phyloP scores from a whole-genome alignment of 495 filamentous ascomycete genomes.

The Hyaloscypha bicolor region DNA sequence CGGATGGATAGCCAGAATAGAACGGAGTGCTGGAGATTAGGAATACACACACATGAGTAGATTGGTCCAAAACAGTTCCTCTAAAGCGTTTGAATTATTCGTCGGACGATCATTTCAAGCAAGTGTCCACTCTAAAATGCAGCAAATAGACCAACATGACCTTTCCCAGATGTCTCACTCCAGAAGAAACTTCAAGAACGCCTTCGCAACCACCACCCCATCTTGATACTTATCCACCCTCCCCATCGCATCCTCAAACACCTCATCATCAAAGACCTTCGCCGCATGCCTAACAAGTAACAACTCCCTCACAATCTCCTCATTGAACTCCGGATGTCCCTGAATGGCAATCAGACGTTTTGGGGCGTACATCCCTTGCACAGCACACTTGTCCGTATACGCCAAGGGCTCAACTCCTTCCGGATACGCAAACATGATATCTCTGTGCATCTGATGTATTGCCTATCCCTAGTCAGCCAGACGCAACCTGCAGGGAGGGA shows the following conservation, averaged over 20 bases:
- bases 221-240: conserved; percentile 71
- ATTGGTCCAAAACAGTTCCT: too few species aligned
- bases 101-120: background rate
- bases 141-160: background rate
- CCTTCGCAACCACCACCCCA: conserved; percentile 66
- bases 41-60: too few species aligned
- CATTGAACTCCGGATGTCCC: conserved; percentile 88
- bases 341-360: conserved; percentile 75
- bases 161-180: conserved; percentile 36
- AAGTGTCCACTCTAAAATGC: background rate
- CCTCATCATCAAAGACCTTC: conserved; percentile 67
- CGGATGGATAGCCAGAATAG: too few species aligned
- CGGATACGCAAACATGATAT: conserved; percentile 71
- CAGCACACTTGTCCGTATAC: conserved; percentile 63
- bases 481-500: conserved; percentile 1
- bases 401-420: conserved; percentile 63
- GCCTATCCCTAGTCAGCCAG: conserved; percentile 45
- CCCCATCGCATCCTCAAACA: conserved; percentile 65
- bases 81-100: too few species aligned
- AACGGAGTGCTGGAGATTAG: too few species aligned
- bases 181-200: conserved; percentile 74
- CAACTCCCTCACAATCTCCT: conserved; percentile 72
- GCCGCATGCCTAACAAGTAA: conserved; percentile 57
- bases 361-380: conserved; percentile 81
- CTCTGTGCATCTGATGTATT: conserved; percentile 89